Conservation (phyloP, 768 basidiomycete genomes). For the Mycena pura region DNA sequence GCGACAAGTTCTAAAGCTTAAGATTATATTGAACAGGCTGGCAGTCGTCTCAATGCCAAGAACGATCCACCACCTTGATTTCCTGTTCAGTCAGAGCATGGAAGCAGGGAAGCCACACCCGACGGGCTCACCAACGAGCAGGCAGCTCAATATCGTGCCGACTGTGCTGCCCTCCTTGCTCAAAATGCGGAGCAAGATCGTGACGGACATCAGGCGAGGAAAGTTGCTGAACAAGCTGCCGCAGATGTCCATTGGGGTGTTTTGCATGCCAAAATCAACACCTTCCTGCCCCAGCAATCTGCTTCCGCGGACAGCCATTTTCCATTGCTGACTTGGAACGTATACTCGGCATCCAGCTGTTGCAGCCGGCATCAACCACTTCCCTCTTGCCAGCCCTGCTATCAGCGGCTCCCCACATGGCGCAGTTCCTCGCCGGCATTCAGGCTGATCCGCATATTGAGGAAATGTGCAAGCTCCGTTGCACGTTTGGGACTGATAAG, state of each 20-base stretch:
- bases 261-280: background rate
- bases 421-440: background rate
- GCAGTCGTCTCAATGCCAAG: too few relatives aligned
- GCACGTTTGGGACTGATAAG: conserved; percentile 3
- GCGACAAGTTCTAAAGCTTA: background rate
- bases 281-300: background rate
- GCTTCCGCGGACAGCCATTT: background rate
- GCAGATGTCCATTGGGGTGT: background rate
- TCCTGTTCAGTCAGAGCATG: too few relatives aligned
- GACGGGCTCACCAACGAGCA: background rate
- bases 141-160: background rate
- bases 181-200: background rate
- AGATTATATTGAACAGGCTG: background rate
- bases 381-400: background rate
- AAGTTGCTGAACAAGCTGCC: background rate
- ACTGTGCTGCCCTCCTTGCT: background rate
- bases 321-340: background rate
- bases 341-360: background rate
- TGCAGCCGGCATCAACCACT: background rate
- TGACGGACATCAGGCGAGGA: too few relatives aligned
- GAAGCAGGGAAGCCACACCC: background rate
- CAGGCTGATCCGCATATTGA: conserved; percentile 25
- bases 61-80: too few relatives aligned
- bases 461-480: conserved; percentile 5
- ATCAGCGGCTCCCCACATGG: conserved; percentile 24